Evolutionary conservation across 306 rosid genomes (phyloP).

Genomic region (Vigna hirtella): DNA sequence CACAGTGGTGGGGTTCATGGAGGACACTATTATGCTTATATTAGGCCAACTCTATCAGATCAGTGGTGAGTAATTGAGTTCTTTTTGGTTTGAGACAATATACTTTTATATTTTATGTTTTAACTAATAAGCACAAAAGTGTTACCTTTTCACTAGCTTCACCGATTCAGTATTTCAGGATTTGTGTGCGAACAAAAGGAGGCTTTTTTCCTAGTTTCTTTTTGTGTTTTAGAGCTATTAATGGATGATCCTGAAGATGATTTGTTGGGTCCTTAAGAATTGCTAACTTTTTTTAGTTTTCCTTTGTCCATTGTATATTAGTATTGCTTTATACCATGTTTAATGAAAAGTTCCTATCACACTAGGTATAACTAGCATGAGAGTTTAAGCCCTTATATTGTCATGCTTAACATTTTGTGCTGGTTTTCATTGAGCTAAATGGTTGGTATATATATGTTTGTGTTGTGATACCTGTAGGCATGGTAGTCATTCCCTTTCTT

Average conservation of each 20-base stretch:
- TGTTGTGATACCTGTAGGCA: not conserved
- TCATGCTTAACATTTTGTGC: not conserved
- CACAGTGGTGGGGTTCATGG: slow-evolving; percentile 29
- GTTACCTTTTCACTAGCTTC: not conserved
- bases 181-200: not conserved
- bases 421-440: not conserved
- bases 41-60: slow-evolving; percentile 17
- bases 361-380: not conserved
- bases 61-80: slow-evolving; percentile 8
- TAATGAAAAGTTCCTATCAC: not conserved
- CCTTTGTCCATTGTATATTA: not conserved
- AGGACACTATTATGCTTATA: slow-evolving; percentile 21
- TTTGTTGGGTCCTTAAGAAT: not conserved
- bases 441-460: not conserved
- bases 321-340: not conserved
- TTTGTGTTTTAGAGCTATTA: not conserved
- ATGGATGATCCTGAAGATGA: not conserved
- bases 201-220: not conserved
- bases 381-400: not conserved
- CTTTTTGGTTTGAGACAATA: not conserved
- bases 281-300: not conserved
- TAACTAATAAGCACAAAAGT: not conserved
- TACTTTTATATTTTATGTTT: not conserved
- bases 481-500: not conserved
- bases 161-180: not conserved